These are phyloP conservation scores for Pseudocercospora vitis DNA, from an alignment of 2,329 filamentous ascomycete species.

Conservation along the genomic window DNA sequence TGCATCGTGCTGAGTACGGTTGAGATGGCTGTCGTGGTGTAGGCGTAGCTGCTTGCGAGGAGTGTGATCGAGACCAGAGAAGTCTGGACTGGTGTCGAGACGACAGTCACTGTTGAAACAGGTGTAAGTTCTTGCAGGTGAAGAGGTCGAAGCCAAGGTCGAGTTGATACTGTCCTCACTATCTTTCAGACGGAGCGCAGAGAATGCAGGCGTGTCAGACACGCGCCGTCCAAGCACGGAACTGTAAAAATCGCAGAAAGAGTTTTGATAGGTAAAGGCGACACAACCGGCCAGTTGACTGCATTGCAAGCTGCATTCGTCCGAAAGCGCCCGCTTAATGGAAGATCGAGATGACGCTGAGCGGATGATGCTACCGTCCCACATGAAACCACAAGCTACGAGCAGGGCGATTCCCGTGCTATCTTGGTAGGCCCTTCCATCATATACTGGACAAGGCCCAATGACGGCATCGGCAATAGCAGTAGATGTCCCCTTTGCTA, in stretches of 20 bases:
- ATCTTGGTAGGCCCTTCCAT: not conserved
- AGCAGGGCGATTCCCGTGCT: not conserved
- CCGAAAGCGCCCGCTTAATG: not conserved
- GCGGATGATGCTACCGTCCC: not conserved
- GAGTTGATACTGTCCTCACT: not conserved
- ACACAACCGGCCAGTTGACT: not conserved
- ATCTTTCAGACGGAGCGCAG: constrained; percentile 4
- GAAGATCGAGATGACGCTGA: not conserved
- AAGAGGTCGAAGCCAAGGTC: not conserved
- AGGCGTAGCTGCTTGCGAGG: not conserved
- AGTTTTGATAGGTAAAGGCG: not conserved
- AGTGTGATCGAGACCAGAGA: not conserved
- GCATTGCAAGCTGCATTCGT: constrained; percentile 4
- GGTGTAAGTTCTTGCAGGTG: not conserved
- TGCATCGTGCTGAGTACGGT: not conserved
- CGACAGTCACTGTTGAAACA: not conserved
- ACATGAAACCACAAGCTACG: constrained; percentile 7
- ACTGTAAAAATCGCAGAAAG: not conserved
- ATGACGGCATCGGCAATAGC: constrained; percentile 5
- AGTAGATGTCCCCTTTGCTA: not conserved
- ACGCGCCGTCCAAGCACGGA: not conserved
- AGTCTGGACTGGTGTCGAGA: not conserved
- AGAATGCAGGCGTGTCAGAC: constrained; percentile 1
- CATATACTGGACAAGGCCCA: constrained; percentile 4
- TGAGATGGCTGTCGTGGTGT: not conserved